A percentile compares a stretch with the other conserved stretches of the same genome.
Evolutionary conservation across 129 eudicot genomes (phyloP).

Genomic region (Centella asiatica): DNA sequence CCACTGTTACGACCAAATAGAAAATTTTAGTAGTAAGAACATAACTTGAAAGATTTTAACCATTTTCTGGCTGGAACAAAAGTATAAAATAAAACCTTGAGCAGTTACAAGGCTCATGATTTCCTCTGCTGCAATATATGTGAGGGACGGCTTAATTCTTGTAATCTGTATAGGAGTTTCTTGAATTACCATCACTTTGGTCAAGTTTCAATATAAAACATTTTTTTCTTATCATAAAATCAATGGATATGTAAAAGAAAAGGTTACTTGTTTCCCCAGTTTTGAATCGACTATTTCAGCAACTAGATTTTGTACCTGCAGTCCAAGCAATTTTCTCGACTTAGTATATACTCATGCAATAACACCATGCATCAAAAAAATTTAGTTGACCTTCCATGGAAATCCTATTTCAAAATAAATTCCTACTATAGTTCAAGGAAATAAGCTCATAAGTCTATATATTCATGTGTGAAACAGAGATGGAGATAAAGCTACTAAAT

Average conservation of each 20-base stretch:
- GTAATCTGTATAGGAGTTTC: constrained; percentile 41
- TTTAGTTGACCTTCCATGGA: neutral
- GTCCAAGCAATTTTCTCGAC: constrained; percentile 2
- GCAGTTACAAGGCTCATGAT: constrained; percentile 98
- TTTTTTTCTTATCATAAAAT: neutral
- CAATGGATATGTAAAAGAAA: neutral
- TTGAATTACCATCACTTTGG: neutral
- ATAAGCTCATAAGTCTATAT: neutral
- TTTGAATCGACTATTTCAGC: constrained; percentile 96
- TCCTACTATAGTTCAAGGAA: neutral
- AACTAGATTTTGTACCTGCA: constrained; percentile 89
- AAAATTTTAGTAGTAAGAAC: neutral
- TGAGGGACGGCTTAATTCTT: constrained; percentile 80
- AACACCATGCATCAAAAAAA: neutral
- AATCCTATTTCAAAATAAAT: neutral
- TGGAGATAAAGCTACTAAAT: neutral
- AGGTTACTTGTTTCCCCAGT: constrained; percentile 84
- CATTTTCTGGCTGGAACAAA: neutral
- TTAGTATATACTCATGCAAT: neutral
- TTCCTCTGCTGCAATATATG: constrained; percentile 96
- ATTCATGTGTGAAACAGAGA: neutral
- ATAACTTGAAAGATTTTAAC: neutral
- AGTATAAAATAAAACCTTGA: constrained; percentile 49
- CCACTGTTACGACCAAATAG: constrained; percentile 48
- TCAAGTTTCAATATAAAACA: neutral